Evolutionary conservation across 2,329 filamentous ascomycete species (phyloP).

Genomic region (Lachnellula arida): DNA sequence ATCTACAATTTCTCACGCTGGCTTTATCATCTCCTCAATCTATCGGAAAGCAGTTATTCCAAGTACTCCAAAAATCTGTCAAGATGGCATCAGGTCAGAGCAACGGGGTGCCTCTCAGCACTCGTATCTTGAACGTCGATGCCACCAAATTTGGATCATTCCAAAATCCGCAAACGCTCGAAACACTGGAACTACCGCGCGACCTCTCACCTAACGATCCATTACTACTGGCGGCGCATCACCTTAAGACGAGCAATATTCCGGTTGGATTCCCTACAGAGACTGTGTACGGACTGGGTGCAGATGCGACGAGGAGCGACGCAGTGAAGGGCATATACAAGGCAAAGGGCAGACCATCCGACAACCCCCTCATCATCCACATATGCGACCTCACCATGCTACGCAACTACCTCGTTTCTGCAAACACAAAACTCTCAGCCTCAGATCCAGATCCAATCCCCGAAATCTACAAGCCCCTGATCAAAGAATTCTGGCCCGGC

Average conservation of each 20-base stretch:
- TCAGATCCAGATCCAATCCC: slow-evolving; percentile 31
- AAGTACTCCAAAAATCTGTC: neutral
- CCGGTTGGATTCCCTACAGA: slow-evolving; percentile 97
- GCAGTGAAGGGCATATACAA: slow-evolving; percentile 90
- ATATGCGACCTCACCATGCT: slow-evolving; percentile 62
- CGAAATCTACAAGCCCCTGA: slow-evolving; percentile 63
- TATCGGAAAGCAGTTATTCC: slow-evolving; percentile 10
- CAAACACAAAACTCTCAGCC: slow-evolving; percentile 7
- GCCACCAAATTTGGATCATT: slow-evolving; percentile 22
- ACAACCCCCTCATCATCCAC: slow-evolving; percentile 95
- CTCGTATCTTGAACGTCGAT: slow-evolving; percentile 24
- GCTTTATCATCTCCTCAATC: slow-evolving; percentile 13
- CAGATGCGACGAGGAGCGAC: slow-evolving; percentile 80
- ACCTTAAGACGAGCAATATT: slow-evolving; percentile 27
- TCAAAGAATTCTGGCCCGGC: slow-evolving; percentile 87
- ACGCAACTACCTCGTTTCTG: slow-evolving; percentile 18
- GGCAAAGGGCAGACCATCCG: slow-evolving; percentile 83
- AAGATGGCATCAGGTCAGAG: slow-evolving; percentile 21
- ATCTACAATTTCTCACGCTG: slow-evolving; percentile 13
- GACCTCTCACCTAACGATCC: slow-evolving; percentile 7
- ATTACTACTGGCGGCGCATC: slow-evolving; percentile 26
- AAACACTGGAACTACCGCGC: slow-evolving; percentile 26
- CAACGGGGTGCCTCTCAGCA: slow-evolving; percentile 16
- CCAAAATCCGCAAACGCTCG: slow-evolving; percentile 19
- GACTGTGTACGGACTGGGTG: slow-evolving; percentile 95